Evolutionary conservation across 257 asterid species (phyloP), one percentile per base, ranked within the genome.

Genomic region (Solanum ossicruentum): DNA sequence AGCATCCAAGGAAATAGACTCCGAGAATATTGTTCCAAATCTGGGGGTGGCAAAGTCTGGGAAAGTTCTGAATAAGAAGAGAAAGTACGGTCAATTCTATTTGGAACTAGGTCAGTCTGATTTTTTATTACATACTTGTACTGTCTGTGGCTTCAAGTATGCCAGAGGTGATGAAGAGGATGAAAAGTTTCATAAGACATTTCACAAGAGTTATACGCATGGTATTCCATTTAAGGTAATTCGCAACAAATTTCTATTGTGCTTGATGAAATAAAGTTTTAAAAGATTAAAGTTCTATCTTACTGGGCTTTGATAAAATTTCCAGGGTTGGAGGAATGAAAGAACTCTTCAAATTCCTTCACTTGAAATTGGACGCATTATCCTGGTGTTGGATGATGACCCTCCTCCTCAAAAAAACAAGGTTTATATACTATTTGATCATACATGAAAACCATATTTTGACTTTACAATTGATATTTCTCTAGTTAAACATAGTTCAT

Each of bases 31-130:
- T 83, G 9, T 18, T 6, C 13, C 88, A 66, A 84, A 85, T 79
- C 47, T 41, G 51, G 90, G 69, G 60, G 67, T 39, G 71, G 63
- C 83, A 49, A 75, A 89, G 84, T 73, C 90, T 18, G 84, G 86
- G 81, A 88, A 91, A 82, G 89, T 89, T 85, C 56, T 92, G 86
- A 92, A 90, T 80, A 95, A 93, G 90, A 95, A 94, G 85, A 89
- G 93, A 85, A 95, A 88, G 58, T 92, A 92, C 82, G 96, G 93
- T 6, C 98, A 94, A 88, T 87, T 92, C 39, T 90, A 89, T 84
- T 88, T 94, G 90, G 96, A 94, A 72, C 81, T 95, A 78, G 97
- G 99, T 13, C 97, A 94, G 85, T 93, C 97, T 45, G 90, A 94
- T 89, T 94, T 95, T 88, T 87, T 92, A 6, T 75, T 92, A 60